Percentiles rank a stretch among this genome's conserved stretches.
phyloP scores from a whole-genome alignment of 345 rosid species.

The Eucalyptus erythrocorys region DNA sequence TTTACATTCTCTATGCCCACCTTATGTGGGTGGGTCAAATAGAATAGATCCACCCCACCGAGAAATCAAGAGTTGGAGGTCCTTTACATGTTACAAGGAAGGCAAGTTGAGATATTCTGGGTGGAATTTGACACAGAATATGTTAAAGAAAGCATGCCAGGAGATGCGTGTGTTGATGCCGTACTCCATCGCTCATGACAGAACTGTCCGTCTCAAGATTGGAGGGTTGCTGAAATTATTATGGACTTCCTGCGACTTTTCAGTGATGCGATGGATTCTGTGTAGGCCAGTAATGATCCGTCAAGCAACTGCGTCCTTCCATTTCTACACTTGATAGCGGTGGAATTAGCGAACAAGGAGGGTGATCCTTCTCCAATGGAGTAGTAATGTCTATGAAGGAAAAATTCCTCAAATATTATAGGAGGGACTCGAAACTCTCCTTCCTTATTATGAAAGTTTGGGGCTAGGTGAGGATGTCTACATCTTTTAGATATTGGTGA shows the following conservation, averaged over 20 bases:
- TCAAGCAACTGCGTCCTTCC: neutral
- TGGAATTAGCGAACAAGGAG: neutral
- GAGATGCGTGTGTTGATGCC: neutral
- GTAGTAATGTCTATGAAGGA: fast-evolving
- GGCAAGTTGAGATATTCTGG: neutral
- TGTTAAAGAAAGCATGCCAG: no score
- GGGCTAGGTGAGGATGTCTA: neutral
- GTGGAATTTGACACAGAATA: neutral
- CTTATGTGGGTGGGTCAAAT: no score
- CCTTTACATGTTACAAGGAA: neutral
- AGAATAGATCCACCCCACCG: neutral
- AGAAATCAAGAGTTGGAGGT: neutral
- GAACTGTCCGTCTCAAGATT: neutral
- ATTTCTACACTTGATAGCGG: neutral
- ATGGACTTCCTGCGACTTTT: neutral
- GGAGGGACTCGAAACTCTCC: neutral
- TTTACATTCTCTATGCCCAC: no score
- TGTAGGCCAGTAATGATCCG: fast-evolving
- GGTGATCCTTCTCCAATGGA: neutral
- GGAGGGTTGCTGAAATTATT: neutral
- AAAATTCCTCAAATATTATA: neutral
- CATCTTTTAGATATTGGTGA: fast-evolving
- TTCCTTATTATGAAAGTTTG: no score
- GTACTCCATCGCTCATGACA: neutral
- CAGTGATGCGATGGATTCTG: neutral